Evolutionary conservation across 2,329 filamentous ascomycete genomes (phyloP), one percentile per base, ranked within the genome.

Genomic region (Aspergillus thermomutatus): DNA sequence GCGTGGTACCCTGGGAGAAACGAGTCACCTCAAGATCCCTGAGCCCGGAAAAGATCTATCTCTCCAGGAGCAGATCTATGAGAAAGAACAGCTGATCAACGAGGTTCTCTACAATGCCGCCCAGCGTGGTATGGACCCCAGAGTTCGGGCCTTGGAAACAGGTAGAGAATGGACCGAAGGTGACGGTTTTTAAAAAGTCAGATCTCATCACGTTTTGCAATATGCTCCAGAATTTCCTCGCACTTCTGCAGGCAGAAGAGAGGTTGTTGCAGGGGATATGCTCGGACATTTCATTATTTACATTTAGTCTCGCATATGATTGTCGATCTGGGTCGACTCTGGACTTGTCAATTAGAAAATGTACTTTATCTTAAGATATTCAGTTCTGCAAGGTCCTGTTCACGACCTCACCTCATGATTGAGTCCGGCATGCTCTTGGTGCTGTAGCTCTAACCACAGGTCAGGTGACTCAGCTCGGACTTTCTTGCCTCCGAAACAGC

Each of bases 111-210:
- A 70, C 7, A 74, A 76, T 56, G 84, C 84, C 1, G 67, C 80
- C 8, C 66, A 78, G 52, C 75, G 79, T 53, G 84, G 84, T 0
- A 75, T 75, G 41, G 76, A 84, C 64, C 80, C 83, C 0, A 72
- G 64, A 59, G 73, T 79, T 53, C 72, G 84, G 55, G 84, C 83
- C 1, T 55, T 72, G 60, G 82, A 84, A 63, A 76, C 75, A 8
- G 82, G 83, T 37, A 76, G 82, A 52, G 69, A 72, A 47, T 85
- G 82, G 82, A 78, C 78, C 40, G 80, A 82, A 46, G 82, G 80
- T 1, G 81, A 84, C 67, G 81, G 80, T 2, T 84, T 79, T 64
- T 84, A 69, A 76, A 46, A 28, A 25, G 17, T 26, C 21, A 17
- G 17, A 2, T 19, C 41, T 41, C 53, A 17, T 48, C 41, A 26